Evolutionary conservation across 345 rosid genomes (phyloP), one percentile per base, ranked within the genome.

Genomic region (Populus deltoides): DNA sequence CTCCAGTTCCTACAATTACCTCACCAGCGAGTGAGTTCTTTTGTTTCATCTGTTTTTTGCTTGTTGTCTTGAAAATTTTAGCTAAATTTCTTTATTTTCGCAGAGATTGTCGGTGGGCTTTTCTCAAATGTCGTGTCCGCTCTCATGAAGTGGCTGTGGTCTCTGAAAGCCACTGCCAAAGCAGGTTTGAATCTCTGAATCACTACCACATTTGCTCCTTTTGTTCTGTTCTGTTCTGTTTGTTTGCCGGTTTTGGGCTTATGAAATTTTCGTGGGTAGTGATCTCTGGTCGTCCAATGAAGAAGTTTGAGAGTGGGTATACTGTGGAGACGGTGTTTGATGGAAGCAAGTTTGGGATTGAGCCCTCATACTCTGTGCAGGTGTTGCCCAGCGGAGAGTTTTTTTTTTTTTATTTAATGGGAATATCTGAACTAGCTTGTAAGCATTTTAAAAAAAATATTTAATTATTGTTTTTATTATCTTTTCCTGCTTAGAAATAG

Each of bases 301-400:
- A 94, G 93, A 97, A 90, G 86, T 94, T 90, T 36, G 99, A 97
- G 83, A 79, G 91, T 83, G 98, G 99, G n/a, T 94, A 91, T 77
- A 66, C 86, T 36, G 99, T 94, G 71, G 99, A 97, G 84, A 97
- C 99, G 0, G 97, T 97, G 77, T 94, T 97, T 81, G 99, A 97
- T 73, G 99, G 99, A 79, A 97, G 99, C 81, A 97, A 94, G 79
- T 94, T 94, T 35, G 98, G 98, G 49, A 85, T 92, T 57, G 99
- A 94, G 83, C 99, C 99, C 31, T 33, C 4, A 33, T 85, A 89
- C 79, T 81, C 95, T 0, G 89, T 96, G 25, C 97, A 96, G 78
- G 90, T 94, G 70, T 77, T 92, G 83, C 93, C 98, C 0, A 85
- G 83, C 61, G 99, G 97, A 18, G 99, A 96, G 85, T 82, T 96